Evolutionary conservation across 2,329 filamentous ascomycete species (phyloP).

Genomic region (Colletotrichum tofieldiae): DNA sequence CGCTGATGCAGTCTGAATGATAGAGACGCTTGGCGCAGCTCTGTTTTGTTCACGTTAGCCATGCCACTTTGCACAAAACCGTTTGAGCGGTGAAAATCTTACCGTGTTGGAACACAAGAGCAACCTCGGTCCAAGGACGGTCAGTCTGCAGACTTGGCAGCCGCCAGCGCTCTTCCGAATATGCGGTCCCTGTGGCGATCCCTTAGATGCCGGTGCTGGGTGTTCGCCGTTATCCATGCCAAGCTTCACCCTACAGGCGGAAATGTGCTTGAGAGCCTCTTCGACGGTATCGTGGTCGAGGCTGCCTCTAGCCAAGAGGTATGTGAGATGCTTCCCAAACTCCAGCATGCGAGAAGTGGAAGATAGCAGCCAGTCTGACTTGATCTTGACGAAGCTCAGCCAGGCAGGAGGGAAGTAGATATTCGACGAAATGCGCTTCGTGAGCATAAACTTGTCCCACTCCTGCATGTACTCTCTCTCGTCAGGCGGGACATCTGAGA

Average conservation of each 20-base stretch:
- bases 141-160: slow-evolving; percentile 64
- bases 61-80: neutral
- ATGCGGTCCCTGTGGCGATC: slow-evolving; percentile 53
- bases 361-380: slow-evolving; percentile 67
- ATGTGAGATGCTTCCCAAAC: slow-evolving; percentile 69
- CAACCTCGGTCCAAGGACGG: slow-evolving; percentile 63
- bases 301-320: slow-evolving; percentile 65
- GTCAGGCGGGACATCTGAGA: slow-evolving; percentile 66
- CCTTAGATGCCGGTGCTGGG: slow-evolving; percentile 42
- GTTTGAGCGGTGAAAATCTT: slow-evolving; percentile 42
- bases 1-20: slow-evolving; percentile 63
- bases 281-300: slow-evolving; percentile 62
- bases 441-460: slow-evolving; percentile 71
- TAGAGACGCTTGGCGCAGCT: slow-evolving; percentile 62
- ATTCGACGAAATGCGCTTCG: slow-evolving; percentile 65
- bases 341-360: slow-evolving; percentile 65
- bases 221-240: slow-evolving; percentile 28
- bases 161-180: slow-evolving; percentile 61
- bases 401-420: slow-evolving; percentile 68
- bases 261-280: slow-evolving; percentile 60
- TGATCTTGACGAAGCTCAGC: slow-evolving; percentile 66
- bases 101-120: slow-evolving; percentile 68
- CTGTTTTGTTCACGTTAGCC: slow-evolving; percentile 49
- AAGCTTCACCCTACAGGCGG: slow-evolving; percentile 57
- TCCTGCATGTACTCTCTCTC: slow-evolving; percentile 73